Evolutionary conservation across 192 early-diverging fungal genomes (phyloP).

Genomic region (Dissophora globulifera): DNA sequence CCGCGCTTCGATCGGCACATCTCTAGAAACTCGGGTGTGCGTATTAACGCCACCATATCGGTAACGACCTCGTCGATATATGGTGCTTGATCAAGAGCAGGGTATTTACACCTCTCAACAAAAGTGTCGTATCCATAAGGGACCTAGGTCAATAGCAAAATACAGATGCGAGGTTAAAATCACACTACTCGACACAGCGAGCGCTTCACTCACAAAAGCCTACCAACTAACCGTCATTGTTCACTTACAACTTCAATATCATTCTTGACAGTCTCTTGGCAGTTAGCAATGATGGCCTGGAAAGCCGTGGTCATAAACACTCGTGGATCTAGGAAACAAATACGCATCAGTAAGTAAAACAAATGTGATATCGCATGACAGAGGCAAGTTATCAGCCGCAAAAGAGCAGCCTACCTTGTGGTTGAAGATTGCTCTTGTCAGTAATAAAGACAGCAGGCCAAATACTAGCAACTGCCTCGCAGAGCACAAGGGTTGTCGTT

Average conservation of each 20-base stretch:
- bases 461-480: conserved; percentile 32
- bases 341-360: not conserved
- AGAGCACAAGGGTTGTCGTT: conserved; percentile 15
- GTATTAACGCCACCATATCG: conserved; percentile 15
- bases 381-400: not conserved
- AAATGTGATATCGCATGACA: no score
- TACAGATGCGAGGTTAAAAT: no score
- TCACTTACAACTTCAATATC: no score
- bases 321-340: conserved; percentile 12
- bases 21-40: conserved; percentile 5
- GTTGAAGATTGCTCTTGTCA: not conserved
- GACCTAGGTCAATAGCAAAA: conserved; percentile 9
- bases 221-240: no score
- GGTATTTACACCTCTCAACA: conserved; percentile 23
- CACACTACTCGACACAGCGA: no score
- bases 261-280: conserved; percentile 10
- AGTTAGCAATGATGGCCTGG: conserved; percentile 22
- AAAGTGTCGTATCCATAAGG: conserved; percentile 26
- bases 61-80: conserved; percentile 31
- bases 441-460: conserved; percentile 23
- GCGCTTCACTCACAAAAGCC: no score
- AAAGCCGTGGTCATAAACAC: conserved; percentile 6
- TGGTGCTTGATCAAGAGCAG: conserved; percentile 15
- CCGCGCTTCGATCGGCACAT: conserved; percentile 1
- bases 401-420: not conserved